phyloP scores from a whole-genome alignment of 768 basidiomycete genomes.

The Trametes cingulata region DNA sequence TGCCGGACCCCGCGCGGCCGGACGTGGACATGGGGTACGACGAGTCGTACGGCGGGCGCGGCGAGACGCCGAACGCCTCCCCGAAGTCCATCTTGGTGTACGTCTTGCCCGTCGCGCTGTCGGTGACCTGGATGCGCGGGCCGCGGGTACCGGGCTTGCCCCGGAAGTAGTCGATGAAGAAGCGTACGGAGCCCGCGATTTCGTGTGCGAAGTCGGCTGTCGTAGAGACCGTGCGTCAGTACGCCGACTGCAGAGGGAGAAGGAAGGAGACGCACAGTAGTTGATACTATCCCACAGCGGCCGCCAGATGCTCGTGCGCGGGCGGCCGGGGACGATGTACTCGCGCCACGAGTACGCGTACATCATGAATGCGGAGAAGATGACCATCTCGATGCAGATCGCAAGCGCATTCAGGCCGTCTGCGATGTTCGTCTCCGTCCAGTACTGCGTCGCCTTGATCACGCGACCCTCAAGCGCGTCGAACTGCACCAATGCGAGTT shows the following conservation, averaged over 20 bases:
- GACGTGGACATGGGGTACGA: slow-evolving; percentile 19
- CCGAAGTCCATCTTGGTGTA: slow-evolving; percentile 36
- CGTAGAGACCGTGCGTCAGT: slow-evolving; percentile 14
- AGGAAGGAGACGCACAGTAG: slow-evolving; percentile 37
- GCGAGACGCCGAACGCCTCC: slow-evolving; percentile 41
- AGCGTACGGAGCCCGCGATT: slow-evolving; percentile 61
- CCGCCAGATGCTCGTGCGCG: slow-evolving; percentile 60
- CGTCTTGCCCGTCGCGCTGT: slow-evolving; percentile 26
- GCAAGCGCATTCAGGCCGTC: slow-evolving; percentile 82
- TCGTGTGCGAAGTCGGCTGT: slow-evolving; percentile 68
- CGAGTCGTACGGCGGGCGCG: slow-evolving; percentile 18
- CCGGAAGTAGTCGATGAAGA: slow-evolving; percentile 50
- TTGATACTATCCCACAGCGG: slow-evolving; percentile 73
- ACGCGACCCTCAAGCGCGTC: slow-evolving; percentile 62
- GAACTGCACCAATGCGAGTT: slow-evolving; percentile 47
- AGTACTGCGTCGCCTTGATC: slow-evolving; percentile 77
- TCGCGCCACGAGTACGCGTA: slow-evolving; percentile 81
- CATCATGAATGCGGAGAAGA: slow-evolving; percentile 76
- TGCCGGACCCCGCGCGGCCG: slow-evolving; percentile 7
- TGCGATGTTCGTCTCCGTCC: slow-evolving; percentile 83
- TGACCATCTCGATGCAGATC: slow-evolving; percentile 89
- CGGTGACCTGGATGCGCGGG: slow-evolving; percentile 26
- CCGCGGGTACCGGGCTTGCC: slow-evolving; percentile 33
- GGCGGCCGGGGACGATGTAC: slow-evolving; percentile 49
- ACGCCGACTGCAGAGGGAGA: background rate